Evolutionary conservation across 345 rosid species (phyloP), one percentile per base, ranked within the genome.

Genomic region (Cardamine occulta): DNA sequence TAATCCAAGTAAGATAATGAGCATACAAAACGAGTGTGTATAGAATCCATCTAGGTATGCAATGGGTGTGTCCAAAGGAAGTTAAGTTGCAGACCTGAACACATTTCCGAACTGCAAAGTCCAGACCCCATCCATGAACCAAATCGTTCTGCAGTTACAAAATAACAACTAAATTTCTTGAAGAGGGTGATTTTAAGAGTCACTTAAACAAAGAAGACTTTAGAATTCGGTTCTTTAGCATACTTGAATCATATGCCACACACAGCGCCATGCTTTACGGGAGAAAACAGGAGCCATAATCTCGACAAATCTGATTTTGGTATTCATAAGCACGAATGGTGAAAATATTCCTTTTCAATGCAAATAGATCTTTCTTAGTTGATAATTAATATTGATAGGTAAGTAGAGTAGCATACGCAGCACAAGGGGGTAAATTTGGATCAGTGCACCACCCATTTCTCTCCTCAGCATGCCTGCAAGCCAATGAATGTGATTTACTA

Each of bases 211-310:
- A 29, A 63, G 26, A 64, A 7, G 21, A 75, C 24, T 19, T 19
- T 18, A 3, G 11, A 23, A 3, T 35, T 7, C 6, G 0, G 32
- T 26, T 52, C 11, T 29, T 35, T 37, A n/a, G 7, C 54, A 52
- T 61, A 82, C 99, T 96, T 92, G 98, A 86, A 95, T 84, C 99
- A 95, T 88, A 75, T 92, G 78, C 97, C 99, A 95, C 63, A 88
- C 96, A 77, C 99, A 92, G 4, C 93, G 93, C 98, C 99, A 95
- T 49, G 98, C 98, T 42, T 86, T 82, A 34, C 86, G 92, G 72
- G 98, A 92, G 80, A 95, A 95, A 55, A 95, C 97, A 6, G 98
- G 85, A 68, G 99, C 98, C 99, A 95, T 95, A 72, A 95, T 92
- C 86, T 95, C 98, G 1, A 95, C 99, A 59, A 95, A 95, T 68